Evolutionary conservation across 345 rosid species (phyloP).

Genomic region (Corchorus olitorius): DNA sequence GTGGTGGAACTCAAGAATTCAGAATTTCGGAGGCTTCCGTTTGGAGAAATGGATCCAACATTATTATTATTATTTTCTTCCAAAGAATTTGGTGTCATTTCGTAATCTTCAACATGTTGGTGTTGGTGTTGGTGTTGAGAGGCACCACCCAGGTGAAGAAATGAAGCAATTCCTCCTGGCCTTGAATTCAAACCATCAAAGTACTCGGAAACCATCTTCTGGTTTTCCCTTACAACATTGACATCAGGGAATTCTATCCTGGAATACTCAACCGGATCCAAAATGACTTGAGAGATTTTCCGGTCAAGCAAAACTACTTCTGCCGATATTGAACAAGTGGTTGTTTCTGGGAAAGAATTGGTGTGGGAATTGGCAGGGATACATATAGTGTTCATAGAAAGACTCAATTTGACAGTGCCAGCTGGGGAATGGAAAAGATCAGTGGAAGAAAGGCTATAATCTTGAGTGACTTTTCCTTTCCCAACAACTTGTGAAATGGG

Average conservation of each 20-base stretch:
- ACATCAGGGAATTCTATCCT: slow-evolving; percentile 92
- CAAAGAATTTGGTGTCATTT: slow-evolving; percentile 48
- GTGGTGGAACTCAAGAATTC: slow-evolving; percentile 69
- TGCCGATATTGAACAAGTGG: slow-evolving; percentile 70
- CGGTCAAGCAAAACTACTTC: slow-evolving; percentile 82
- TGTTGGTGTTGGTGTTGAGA: slow-evolving; percentile 27
- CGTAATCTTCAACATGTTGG: slow-evolving; percentile 41
- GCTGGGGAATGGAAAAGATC: slow-evolving; percentile 97
- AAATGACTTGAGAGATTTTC: slow-evolving; percentile 43
- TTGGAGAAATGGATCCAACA: slow-evolving; percentile 36
- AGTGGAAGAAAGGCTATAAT: slow-evolving; percentile 83
- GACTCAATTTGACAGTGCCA: slow-evolving; percentile 74
- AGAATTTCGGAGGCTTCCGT: slow-evolving; percentile 47
- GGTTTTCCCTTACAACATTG: slow-evolving; percentile 63
- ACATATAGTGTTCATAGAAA: slow-evolving; percentile 45
- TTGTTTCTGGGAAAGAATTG: slow-evolving; percentile 16
- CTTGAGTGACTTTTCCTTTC: slow-evolving; percentile 66
- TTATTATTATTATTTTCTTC: slow-evolving; percentile 37
- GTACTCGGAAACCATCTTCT: slow-evolving; percentile 77
- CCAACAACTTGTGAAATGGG: slow-evolving; percentile 71
- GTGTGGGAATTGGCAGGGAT: slow-evolving; percentile 29
- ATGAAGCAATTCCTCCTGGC: slow-evolving; percentile 48
- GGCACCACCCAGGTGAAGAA: slow-evolving; percentile 67
- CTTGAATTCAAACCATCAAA: slow-evolving; percentile 52
- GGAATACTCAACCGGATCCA: slow-evolving; percentile 73